A percentile compares a stretch with the other conserved stretches of the same genome.
Conservation (phyloP, 768 basidiomycete genomes). For the Coprinopsis cinerea region DNA sequence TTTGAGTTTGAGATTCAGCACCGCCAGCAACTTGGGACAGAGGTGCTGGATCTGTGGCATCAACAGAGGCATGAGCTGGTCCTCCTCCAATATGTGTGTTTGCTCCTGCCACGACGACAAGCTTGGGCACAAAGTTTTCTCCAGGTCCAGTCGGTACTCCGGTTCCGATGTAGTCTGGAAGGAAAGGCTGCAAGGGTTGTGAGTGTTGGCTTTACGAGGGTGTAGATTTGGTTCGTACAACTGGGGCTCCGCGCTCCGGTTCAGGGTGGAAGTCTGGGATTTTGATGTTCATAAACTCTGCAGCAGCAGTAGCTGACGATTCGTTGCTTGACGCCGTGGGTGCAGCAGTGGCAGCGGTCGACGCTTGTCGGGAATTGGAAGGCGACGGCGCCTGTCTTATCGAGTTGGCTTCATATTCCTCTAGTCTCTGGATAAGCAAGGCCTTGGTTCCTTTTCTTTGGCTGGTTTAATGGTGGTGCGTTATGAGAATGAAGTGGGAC, state of each 20-base stretch:
- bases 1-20: neutral
- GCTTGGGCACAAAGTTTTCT: slow-evolving; percentile 26
- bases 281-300: slow-evolving; percentile 39
- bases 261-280: slow-evolving; percentile 51
- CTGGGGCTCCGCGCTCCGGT: slow-evolving; percentile 42
- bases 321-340: slow-evolving; percentile 27
- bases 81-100: slow-evolving; percentile 32
- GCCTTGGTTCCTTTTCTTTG: slow-evolving; percentile 56
- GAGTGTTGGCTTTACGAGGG: no score
- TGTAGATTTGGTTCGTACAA: no score
- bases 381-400: slow-evolving; percentile 17
- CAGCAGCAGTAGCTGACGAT: slow-evolving; percentile 33
- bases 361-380: slow-evolving; percentile 16
- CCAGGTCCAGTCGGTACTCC: slow-evolving; percentile 22
- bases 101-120: slow-evolving; percentile 38
- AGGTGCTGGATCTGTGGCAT: slow-evolving; percentile 3
- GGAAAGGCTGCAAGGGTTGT: slow-evolving; percentile 36
- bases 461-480: slow-evolving; percentile 10
- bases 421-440: slow-evolving; percentile 46
- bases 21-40: slow-evolving; percentile 1
- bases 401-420: slow-evolving; percentile 38
- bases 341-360: slow-evolving; percentile 16
- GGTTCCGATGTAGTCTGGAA: slow-evolving; percentile 42
- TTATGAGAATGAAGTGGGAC: slow-evolving; percentile 3
- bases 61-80: slow-evolving; percentile 29